These are phyloP conservation scores for Metarhizium humberi DNA, from an alignment of 2,329 filamentous ascomycete species.

Conservation along the genomic window DNA sequence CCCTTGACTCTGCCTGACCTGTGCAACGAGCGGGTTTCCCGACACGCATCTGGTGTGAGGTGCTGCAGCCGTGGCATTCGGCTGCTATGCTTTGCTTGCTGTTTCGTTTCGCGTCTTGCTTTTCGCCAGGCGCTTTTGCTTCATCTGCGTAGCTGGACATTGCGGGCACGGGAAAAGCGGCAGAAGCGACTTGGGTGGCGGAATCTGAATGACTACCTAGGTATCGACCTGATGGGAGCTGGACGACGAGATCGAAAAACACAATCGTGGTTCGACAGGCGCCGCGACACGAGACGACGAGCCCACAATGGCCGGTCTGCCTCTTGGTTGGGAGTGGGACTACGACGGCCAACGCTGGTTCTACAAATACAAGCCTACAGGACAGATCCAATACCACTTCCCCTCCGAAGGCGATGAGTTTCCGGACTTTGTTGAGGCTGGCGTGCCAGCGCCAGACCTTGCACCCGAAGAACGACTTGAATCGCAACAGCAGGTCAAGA, in stretches of 20 bases:
- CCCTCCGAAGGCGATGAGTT: slow-evolving; percentile 50
- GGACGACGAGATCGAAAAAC: not conserved
- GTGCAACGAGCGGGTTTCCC: not conserved
- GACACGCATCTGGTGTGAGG: not conserved
- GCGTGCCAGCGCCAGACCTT: slow-evolving; percentile 27
- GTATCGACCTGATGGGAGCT: too few species aligned
- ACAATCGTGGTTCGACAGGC: not conserved
- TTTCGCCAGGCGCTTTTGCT: slow-evolving; percentile 2
- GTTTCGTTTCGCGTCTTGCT: not conserved
- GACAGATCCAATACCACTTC: slow-evolving; percentile 46
- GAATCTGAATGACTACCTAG: not conserved
- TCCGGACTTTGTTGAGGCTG: slow-evolving; percentile 37
- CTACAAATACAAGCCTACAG: slow-evolving; percentile 45
- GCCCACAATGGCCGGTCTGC: slow-evolving; percentile 28
- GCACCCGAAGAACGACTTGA: slow-evolving; percentile 44
- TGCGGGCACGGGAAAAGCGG: not conserved
- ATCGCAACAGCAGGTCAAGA: slow-evolving; percentile 39
- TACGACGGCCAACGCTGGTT: slow-evolving; percentile 50
- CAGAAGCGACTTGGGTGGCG: not conserved
- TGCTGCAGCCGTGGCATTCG: too few species aligned
- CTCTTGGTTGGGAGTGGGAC: slow-evolving; percentile 46
- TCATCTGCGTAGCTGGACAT: slow-evolving; percentile 4
- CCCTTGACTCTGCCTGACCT: not conserved
- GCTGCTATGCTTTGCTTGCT: not conserved
- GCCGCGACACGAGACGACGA: not conserved